Conservation (phyloP, 2,329 filamentous ascomycete genomes). For the Colletotrichum spinosum region DNA sequence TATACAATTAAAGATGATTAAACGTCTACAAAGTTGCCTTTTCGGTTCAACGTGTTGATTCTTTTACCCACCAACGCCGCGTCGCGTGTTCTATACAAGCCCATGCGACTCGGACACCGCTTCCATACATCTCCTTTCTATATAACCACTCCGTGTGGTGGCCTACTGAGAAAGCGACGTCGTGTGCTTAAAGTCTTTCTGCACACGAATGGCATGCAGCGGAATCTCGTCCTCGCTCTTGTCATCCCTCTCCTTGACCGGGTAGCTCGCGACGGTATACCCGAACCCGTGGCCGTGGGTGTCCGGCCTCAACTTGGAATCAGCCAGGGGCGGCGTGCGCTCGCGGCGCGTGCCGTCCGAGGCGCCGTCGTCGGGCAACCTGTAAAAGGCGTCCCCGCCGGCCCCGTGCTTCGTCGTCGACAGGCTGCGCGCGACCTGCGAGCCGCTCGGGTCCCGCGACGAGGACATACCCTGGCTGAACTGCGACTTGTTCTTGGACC, state of each 20-base stretch:
- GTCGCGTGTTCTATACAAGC: too few species aligned
- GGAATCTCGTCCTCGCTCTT: conserved; percentile 52
- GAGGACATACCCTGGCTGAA: conserved; percentile 35
- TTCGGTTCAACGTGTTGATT: too few species aligned
- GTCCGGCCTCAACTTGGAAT: conserved; percentile 47
- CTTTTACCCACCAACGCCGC: too few species aligned
- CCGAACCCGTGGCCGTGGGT: conserved; percentile 42
- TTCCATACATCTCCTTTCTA: too few species aligned
- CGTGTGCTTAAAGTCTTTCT: conserved; percentile 50
- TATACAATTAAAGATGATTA: too few species aligned
- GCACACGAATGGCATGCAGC: conserved; percentile 52
- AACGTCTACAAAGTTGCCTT: too few species aligned
- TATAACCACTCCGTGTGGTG: too few species aligned
- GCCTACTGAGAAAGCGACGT: not conserved
- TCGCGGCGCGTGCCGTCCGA: conserved; percentile 40
- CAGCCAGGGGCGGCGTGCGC: conserved; percentile 16
- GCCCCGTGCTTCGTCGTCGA: conserved; percentile 26
- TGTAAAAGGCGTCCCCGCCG: conserved; percentile 44
- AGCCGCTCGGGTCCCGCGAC: conserved; percentile 22
- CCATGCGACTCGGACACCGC: too few species aligned
- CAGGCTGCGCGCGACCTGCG: conserved; percentile 14
- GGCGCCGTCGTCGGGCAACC: conserved; percentile 47
- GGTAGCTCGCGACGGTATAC: conserved; percentile 47
- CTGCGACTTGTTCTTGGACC: conserved; percentile 41
- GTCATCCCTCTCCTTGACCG: conserved; percentile 42